Evolutionary conservation across 106 monocot genomes (phyloP), one percentile per base, ranked within the genome.

Genomic region (Dendrobium nobile): DNA sequence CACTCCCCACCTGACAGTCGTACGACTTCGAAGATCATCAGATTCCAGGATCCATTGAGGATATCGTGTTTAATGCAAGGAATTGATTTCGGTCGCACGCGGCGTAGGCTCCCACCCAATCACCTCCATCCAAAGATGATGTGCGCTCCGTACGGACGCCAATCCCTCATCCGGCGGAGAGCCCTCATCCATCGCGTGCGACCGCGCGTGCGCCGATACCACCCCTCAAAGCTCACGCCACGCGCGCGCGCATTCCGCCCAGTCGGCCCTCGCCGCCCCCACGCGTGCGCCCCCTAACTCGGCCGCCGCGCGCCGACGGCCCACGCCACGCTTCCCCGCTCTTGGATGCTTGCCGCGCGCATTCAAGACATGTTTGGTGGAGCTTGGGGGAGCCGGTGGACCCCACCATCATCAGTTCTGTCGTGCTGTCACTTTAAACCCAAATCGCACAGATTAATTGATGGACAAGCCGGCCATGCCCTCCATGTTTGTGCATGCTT

Each of bases 401-500:
- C 0, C 48, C 76, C 76, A 2, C 16, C 48, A 76, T 47, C 76
- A 47, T 76, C 45, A 76, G 22, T 22, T 51, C 41, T 41, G 74
- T 72, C 72, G 33, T 4, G 72, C 72, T 72, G 72, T 72, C 74
- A 75, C 43, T 43, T 75, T 75, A 17, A 47, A 31, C 31, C 48
- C 8, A 3, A 16, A 48, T 27, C 76, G 7, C 47, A 22, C 76
- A 74, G 19, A 44, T 74, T 44, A 16, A 47, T 48, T 47, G 43
- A 4, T 1, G 47, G 24, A 74, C 42, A 41, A 44, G 41, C 17
- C 43, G 22, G 47, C 26, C 76, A 47, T 28, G 41, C 76, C 47
- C 48, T 76, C 76, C 24, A 76, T 47, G 45, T 76, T 27, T 48
- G 48, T 76, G 47, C 76, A 24, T 76, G 76, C 74, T 44, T 44